Conservation (phyloP, 345 rosid species). For the Eucalyptus grandis region DNA sequence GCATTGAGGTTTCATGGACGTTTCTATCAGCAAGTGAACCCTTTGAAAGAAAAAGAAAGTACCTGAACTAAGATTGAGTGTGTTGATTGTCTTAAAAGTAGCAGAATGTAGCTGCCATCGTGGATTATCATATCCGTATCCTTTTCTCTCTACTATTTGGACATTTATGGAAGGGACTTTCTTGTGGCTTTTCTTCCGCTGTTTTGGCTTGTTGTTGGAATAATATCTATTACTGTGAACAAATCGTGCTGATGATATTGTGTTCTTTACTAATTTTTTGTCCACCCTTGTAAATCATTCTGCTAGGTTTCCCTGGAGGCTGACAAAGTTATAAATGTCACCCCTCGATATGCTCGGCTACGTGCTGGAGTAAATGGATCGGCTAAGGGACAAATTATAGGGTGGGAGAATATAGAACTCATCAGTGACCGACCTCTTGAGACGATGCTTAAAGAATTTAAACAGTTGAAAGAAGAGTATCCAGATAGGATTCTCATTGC, state of each 20-base stretch:
- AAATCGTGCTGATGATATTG: neutral
- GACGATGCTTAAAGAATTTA: conserved; percentile 86
- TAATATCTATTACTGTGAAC: neutral
- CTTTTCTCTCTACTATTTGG: neutral
- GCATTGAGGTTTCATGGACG: neutral
- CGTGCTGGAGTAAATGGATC: conserved; percentile 66
- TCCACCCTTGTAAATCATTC: neutral
- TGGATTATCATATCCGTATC: neutral
- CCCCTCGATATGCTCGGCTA: conserved; percentile 85
- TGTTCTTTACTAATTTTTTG: neutral
- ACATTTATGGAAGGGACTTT: neutral
- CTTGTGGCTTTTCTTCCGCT: neutral
- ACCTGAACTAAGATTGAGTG: neutral
- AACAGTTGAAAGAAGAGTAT: conserved; percentile 67
- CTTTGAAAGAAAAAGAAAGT: neutral
- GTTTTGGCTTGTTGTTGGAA: neutral
- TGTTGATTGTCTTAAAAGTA: neutral
- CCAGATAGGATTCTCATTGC: conserved; percentile 93
- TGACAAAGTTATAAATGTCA: conserved; percentile 80
- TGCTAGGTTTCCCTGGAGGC: conserved; percentile 90
- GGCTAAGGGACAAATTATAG: conserved; percentile 74
- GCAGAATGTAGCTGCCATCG: neutral
- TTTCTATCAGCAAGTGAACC: neutral
- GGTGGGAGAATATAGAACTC: conserved; percentile 98
- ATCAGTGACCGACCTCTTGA: conserved; percentile 95